A percentile compares a stretch with the other conserved stretches of the same genome.
These are phyloP conservation scores for Starmera amethionina DNA, from an alignment of 805 yeast species.

Conservation along the genomic window DNA sequence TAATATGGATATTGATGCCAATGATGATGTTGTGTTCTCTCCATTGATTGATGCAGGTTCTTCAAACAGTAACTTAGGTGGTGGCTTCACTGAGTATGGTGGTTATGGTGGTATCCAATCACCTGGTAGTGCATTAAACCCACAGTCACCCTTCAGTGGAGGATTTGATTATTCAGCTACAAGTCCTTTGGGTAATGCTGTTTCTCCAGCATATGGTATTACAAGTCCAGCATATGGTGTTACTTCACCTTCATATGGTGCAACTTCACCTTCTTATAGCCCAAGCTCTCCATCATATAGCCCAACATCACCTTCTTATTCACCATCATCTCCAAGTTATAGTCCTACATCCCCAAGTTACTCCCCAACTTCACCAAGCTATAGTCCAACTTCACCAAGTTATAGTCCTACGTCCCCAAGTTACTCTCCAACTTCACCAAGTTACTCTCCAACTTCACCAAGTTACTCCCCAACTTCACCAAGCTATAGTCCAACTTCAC, in stretches of 20 bases:
- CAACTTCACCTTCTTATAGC: slow-evolving; percentile 67
- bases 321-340: slow-evolving; percentile 57
- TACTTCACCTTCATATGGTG: slow-evolving; percentile 68
- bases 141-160: slow-evolving; percentile 40
- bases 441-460: slow-evolving; percentile 69
- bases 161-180: slow-evolving; percentile 33
- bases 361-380: slow-evolving; percentile 56
- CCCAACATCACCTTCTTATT: slow-evolving; percentile 70
- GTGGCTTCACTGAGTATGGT: slow-evolving; percentile 52
- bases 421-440: slow-evolving; percentile 66
- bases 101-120: slow-evolving; percentile 53
- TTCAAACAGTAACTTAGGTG: slow-evolving; percentile 74
- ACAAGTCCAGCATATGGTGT: slow-evolving; percentile 53
- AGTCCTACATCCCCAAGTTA: slow-evolving; percentile 56
- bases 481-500: slow-evolving; percentile 56
- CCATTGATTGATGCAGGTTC: slow-evolving; percentile 86
- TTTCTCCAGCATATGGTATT: slow-evolving; percentile 46
- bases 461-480: slow-evolving; percentile 64
- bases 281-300: slow-evolving; percentile 73
- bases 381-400: slow-evolving; percentile 69
- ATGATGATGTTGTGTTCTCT: slow-evolving; percentile 79
- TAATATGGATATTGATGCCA: slow-evolving; percentile 51
- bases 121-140: slow-evolving; percentile 38
- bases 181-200: slow-evolving; percentile 39
- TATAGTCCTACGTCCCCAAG: slow-evolving; percentile 73